Conservation (phyloP, 1,284 basidiomycete species). For the Dichomitus squalens region DNA sequence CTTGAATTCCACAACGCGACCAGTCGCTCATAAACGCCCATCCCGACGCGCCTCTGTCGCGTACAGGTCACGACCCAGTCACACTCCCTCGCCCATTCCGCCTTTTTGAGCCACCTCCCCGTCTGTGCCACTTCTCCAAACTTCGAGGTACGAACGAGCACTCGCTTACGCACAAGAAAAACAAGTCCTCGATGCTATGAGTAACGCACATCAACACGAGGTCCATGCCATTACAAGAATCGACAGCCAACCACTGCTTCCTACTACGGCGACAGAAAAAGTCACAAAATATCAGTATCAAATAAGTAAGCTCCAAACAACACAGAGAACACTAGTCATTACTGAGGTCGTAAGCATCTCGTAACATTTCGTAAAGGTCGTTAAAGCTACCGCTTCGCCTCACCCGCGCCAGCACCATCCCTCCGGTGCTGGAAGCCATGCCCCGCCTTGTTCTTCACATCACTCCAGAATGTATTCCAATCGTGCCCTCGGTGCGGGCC, state of each 20-base stretch:
- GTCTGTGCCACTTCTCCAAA: too few relatives aligned
- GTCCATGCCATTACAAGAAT: too few relatives aligned
- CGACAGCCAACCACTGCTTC: not conserved
- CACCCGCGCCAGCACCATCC: not conserved
- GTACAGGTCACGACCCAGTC: not conserved
- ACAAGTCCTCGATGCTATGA: too few relatives aligned
- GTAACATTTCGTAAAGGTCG: conserved; percentile 23
- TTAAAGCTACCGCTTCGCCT: conserved; percentile 9
- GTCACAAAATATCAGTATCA: conserved; percentile 5
- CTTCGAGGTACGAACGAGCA: too few relatives aligned
- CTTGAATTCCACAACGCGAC: not conserved
- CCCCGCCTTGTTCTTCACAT: conserved; percentile 34
- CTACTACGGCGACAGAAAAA: not conserved
- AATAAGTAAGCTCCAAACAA: conserved; percentile 9
- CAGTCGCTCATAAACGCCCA: not conserved
- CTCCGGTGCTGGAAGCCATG: conserved; percentile 20
- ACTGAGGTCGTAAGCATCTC: conserved; percentile 12
- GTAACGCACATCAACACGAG: too few relatives aligned
- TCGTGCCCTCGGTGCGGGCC: conserved; percentile 16
- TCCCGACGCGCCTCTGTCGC: not conserved
- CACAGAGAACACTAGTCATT: not conserved
- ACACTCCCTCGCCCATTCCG: not conserved
- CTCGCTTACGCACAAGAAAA: too few relatives aligned
- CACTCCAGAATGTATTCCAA: conserved; percentile 51
- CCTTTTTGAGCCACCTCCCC: too few relatives aligned